These are phyloP conservation scores for Saccharum spontaneum DNA, from an alignment of 176 grass and related monocot genomes.

Conservation along the genomic window DNA sequence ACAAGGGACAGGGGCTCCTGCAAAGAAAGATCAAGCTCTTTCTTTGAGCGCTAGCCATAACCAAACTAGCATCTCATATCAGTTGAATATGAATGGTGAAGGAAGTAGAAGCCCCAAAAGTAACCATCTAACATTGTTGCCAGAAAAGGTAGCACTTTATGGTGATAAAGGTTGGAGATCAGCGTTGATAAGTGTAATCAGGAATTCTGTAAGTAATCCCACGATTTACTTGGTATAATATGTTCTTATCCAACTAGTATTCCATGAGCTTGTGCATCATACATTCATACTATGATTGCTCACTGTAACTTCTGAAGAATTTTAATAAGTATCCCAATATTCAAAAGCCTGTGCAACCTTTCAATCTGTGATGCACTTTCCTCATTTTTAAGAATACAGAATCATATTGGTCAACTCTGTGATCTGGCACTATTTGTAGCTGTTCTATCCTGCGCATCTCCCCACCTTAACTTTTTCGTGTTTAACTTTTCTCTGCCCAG, in stretches of 20 bases:
- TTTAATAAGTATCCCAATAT: constrained; percentile 6
- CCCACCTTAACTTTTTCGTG: constrained; percentile 26
- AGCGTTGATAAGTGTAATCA: constrained; percentile 49
- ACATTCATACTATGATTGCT: neutral
- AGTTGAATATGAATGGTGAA: constrained; percentile 33
- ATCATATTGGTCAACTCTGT: neutral
- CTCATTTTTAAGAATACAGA: neutral
- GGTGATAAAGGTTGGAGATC: constrained; percentile 81
- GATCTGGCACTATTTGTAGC: neutral
- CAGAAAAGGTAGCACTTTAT: constrained; percentile 82
- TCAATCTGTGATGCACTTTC: neutral
- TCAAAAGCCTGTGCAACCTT: neutral
- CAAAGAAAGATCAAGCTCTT: constrained; percentile 58
- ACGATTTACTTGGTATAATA: constrained; percentile 22
- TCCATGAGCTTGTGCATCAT: neutral
- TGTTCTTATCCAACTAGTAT: constrained; percentile 13
- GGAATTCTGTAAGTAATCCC: constrained; percentile 63
- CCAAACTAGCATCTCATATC: constrained; percentile 82
- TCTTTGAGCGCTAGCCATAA: constrained; percentile 68
- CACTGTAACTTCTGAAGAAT: neutral
- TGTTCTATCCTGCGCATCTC: constrained; percentile 1
- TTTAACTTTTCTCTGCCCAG: constrained; percentile 47
- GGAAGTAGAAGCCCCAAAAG: constrained; percentile 27
- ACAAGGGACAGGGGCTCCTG: constrained; percentile 41
- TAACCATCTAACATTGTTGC: constrained; percentile 55